Evolutionary conservation across 306 rosid species (phyloP).

Genomic region (Dalbergia cultrata): DNA sequence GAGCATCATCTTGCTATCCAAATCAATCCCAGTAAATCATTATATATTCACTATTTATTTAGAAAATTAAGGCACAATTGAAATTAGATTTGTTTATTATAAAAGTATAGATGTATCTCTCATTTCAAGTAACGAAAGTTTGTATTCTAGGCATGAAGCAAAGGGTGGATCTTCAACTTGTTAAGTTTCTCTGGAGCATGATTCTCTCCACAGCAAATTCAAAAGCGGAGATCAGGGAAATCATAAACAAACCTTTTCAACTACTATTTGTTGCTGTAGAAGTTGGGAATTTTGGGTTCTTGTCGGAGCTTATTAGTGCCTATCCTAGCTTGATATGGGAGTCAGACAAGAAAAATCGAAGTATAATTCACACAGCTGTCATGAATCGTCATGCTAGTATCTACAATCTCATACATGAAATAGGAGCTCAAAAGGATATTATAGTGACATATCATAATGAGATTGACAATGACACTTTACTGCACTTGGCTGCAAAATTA

Average conservation of each 20-base stretch:
- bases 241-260: conserved; percentile 8
- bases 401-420: conserved; percentile 49
- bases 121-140: neutral
- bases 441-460: neutral
- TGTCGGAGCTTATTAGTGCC: too few species aligned
- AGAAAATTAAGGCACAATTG: neutral
- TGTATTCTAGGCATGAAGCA: conserved; percentile 37
- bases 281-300: too few species aligned
- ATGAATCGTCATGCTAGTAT: conserved; percentile 47
- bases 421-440: conserved; percentile 38
- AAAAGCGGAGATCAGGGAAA: neutral
- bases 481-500: conserved; percentile 54
- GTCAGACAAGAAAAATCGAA: too few species aligned
- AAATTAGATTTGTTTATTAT: too few species aligned
- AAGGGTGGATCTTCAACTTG: conserved; percentile 30
- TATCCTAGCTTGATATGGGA: too few species aligned
- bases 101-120: too few species aligned
- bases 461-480: neutral
- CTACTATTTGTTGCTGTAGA: neutral
- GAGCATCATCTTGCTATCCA: neutral
- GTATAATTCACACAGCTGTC: neutral
- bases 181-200: conserved; percentile 24
- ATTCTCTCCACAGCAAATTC: neutral
- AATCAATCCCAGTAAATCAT: conserved; percentile 38
- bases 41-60: neutral